Evolutionary conservation across 2,329 filamentous ascomycete genomes (phyloP), one percentile per base, ranked within the genome.

Genomic region (Trichoderma arundinaceum): DNA sequence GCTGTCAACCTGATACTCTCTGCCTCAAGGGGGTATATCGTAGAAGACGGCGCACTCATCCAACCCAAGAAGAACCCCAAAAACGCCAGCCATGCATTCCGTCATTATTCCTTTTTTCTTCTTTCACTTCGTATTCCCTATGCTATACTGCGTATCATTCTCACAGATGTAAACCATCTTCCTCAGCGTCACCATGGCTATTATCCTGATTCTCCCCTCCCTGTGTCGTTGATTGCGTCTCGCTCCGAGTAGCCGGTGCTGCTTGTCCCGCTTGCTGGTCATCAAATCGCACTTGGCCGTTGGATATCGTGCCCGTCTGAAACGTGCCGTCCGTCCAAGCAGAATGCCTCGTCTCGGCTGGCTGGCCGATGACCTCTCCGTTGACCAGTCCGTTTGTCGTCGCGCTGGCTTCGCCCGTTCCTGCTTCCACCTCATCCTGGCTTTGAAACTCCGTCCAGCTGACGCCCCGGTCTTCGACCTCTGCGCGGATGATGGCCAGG

Each of bases 261-360:
- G 1, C 44, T 48, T n/a, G 66, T 15, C 61, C 68, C 13, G 68
- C 70, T 0, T 72, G 61, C 43, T 71, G 69, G 3, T 64, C 63
- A 70, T 84, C 80, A 73, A 85, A 77, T n/a, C 75, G 77, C 2
- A 86, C 69, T 71, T 82, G 77, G 28, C 84, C 84, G 66, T 81
- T 79, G 2, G 82, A 78, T 70, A 89, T 82, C 13, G 81, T 82
- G 9, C 87, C 87, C 1, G 83, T 86, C 73, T 86, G 83, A 71
- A 89, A 89, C 0, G 87, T 89, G 28, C 87, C 87, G 71, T 90
- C 87, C 33, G 74, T 80, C 87, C 87, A 89, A 0, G 87, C 80
- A 48, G 80, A 76, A 64, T 79, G 78, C 63, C 65, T 19, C 33
- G 51, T 39, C 68, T 49, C 43, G 32, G 59, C 48, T 5, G 57